Evolutionary conservation across 805 yeast species (phyloP).

Genomic region (Wickerhamiella cacticola): DNA sequence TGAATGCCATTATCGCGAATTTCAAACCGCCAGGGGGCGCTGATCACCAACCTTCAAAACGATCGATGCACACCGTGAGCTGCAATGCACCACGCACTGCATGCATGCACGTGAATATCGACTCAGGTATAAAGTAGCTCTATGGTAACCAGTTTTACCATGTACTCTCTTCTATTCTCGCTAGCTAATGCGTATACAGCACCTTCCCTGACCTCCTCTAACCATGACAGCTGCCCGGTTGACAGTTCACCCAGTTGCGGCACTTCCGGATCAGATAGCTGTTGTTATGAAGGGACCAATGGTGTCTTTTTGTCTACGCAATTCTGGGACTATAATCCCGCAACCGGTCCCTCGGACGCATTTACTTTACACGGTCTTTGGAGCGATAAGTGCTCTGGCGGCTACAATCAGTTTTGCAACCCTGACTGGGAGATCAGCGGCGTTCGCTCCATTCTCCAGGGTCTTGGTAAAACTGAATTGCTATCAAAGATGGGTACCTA

Average conservation of each 20-base stretch:
- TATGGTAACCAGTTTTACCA: not conserved
- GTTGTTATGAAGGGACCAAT: constrained; percentile 81
- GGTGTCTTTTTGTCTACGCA: constrained; percentile 78
- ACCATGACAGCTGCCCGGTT: constrained; percentile 27
- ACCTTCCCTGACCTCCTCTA: constrained; percentile 18
- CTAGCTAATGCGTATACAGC: constrained; percentile 16
- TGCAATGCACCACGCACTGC: not conserved
- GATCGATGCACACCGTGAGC: not conserved
- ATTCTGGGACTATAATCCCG: constrained; percentile 81
- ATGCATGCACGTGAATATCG: not conserved
- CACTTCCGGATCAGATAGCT: constrained; percentile 39
- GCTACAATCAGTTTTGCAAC: constrained; percentile 70
- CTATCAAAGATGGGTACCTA: constrained; percentile 42
- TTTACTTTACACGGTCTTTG: constrained; percentile 81
- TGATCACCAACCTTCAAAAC: not conserved
- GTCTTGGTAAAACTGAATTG: constrained; percentile 37
- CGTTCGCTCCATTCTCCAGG: constrained; percentile 36
- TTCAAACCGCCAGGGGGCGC: not conserved
- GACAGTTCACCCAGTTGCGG: constrained; percentile 28
- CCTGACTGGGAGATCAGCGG: constrained; percentile 41
- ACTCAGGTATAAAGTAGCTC: not conserved
- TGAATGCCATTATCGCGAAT: not conserved
- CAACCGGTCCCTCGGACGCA: constrained; percentile 54
- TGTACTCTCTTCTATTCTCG: not conserved
- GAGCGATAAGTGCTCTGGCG: constrained; percentile 82